A percentile compares a stretch with the other conserved stretches of the same genome.
Evolutionary conservation across 2,329 filamentous ascomycete genomes (phyloP).

Genomic region (Scleromitrula shiraiana): DNA sequence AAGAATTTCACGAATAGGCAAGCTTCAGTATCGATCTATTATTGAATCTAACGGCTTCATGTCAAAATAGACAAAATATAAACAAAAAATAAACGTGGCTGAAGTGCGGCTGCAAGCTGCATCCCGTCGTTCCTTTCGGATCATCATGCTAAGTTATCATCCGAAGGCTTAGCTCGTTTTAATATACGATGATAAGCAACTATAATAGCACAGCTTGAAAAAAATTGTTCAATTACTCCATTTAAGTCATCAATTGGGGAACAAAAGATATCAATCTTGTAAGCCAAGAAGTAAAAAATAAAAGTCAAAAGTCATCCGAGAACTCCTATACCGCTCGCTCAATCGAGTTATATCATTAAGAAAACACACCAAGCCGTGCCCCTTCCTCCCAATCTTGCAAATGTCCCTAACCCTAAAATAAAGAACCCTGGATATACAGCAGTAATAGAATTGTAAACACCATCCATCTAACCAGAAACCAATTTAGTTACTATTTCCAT

Average conservation of each 20-base stretch:
- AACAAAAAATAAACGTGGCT: too few species aligned
- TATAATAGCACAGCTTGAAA: background rate
- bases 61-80: too few species aligned
- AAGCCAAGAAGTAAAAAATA: background rate
- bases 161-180: background rate
- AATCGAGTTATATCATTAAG: constrained; percentile 13
- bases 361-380: constrained; percentile 10
- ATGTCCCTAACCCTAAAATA: constrained; percentile 12
- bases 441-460: constrained; percentile 7
- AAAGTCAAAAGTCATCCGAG: background rate
- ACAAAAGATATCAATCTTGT: constrained; percentile 3
- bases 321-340: constrained; percentile 7
- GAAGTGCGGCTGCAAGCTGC: background rate
- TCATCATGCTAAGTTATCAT: background rate
- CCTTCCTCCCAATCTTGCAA: constrained; percentile 11
- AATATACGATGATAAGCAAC: background rate
- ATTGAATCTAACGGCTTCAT: background rate
- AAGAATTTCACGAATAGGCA: too few species aligned
- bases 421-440: constrained; percentile 23
- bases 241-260: background rate
- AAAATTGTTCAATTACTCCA: constrained; percentile 3
- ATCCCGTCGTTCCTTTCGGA: background rate
- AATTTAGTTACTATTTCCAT: constrained; percentile 3
- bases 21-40: too few species aligned
- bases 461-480: background rate